These are phyloP conservation scores for Cyclotella atomus DNA, from an alignment of 108 stramenopile genomes.

Conservation along the genomic window DNA sequence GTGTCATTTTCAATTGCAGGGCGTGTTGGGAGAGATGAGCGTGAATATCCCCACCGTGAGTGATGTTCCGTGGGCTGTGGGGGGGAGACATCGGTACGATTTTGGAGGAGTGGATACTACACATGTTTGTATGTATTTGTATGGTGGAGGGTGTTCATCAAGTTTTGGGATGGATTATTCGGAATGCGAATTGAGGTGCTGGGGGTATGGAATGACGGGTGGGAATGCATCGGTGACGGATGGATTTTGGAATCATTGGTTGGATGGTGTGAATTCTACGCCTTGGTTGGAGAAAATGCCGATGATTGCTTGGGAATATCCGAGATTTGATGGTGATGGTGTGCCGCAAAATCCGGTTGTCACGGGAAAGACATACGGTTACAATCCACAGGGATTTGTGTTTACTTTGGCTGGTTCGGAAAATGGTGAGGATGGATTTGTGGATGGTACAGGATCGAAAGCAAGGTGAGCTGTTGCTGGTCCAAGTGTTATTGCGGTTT, in stretches of 20 bases:
- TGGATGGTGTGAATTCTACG: constrained; percentile 40
- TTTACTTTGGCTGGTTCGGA: constrained; percentile 59
- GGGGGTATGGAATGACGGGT: constrained; percentile 58
- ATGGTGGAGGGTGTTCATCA: constrained; percentile 48
- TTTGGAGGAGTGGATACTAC: constrained; percentile 63
- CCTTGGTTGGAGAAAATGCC: constrained; percentile 42
- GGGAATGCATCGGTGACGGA: constrained; percentile 18
- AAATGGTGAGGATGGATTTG: constrained; percentile 59
- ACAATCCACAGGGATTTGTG: constrained; percentile 58
- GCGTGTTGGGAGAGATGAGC: constrained; percentile 58
- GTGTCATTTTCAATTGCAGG: constrained; percentile 83
- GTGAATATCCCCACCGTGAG: constrained; percentile 68
- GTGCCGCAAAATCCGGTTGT: constrained; percentile 39
- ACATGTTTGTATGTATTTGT: constrained; percentile 77
- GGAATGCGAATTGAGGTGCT: constrained; percentile 68
- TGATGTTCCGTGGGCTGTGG: constrained; percentile 87
- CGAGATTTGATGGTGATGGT: constrained; percentile 32
- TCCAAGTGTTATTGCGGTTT: too few species aligned
- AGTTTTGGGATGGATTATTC: constrained; percentile 59
- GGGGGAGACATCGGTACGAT: constrained; percentile 78
- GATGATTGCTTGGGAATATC: constrained; percentile 63
- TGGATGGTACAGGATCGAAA: constrained; percentile 57
- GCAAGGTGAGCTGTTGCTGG: constrained; percentile 54
- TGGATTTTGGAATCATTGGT: constrained; percentile 37
- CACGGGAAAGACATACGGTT: constrained; percentile 20